These are phyloP conservation scores for Penicillium sp. DNA, from an alignment of 2,329 filamentous ascomycete species.

Conservation along the genomic window DNA sequence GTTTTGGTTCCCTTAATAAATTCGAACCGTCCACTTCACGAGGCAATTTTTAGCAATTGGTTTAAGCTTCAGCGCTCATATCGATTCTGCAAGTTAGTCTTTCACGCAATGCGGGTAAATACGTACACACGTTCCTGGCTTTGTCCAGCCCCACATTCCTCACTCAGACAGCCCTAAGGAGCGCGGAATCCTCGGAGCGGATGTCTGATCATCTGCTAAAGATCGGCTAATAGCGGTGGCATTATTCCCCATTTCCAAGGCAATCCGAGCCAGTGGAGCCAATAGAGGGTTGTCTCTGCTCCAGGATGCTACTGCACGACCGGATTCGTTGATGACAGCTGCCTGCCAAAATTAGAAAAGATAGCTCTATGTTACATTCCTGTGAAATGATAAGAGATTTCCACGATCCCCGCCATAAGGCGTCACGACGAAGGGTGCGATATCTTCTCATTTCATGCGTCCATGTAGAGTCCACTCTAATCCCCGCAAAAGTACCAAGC, in stretches of 20 bases:
- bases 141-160: background rate
- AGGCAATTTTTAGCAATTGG: background rate
- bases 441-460: background rate
- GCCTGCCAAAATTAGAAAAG: background rate
- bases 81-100: background rate
- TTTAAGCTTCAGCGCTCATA: background rate
- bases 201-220: background rate
- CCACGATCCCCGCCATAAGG: background rate
- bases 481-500: constrained; percentile 5
- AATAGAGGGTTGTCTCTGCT: background rate
- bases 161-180: background rate
- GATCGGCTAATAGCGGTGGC: constrained; percentile 6
- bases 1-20: background rate
- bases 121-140: background rate
- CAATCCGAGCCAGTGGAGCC: constrained; percentile 2
- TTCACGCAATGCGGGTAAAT: background rate
- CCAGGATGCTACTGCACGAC: background rate
- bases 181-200: background rate
- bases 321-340: background rate
- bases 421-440: background rate
- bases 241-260: background rate
- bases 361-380: background rate
- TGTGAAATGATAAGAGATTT: background rate
- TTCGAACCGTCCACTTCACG: background rate
- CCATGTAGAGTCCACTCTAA: too few relatives aligned